Conservation (phyloP, 192 early-diverging fungal species). For the Backusella mclennaniae region DNA sequence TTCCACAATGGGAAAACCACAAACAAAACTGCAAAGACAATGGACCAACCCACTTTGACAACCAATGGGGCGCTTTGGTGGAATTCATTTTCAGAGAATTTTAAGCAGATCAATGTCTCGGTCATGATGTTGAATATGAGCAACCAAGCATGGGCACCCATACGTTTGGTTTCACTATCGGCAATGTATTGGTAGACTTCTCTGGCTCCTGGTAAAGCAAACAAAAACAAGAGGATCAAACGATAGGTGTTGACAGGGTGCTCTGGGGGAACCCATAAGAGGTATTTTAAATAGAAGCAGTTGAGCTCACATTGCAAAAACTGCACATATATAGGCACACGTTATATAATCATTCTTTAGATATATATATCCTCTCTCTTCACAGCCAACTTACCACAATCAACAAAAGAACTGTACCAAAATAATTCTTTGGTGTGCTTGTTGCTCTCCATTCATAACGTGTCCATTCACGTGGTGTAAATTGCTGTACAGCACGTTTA, state of each 20-base stretch:
- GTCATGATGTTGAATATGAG: slow-evolving; percentile 83
- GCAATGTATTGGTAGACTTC: slow-evolving; percentile 91
- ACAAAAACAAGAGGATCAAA: slow-evolving; percentile 78
- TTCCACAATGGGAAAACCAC: slow-evolving; percentile 74
- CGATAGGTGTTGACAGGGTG: slow-evolving; percentile 79
- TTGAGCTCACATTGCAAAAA: slow-evolving; percentile 84
- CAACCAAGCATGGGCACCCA: slow-evolving; percentile 95
- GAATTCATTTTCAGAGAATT: slow-evolving; percentile 89
- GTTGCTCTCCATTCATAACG: slow-evolving; percentile 90
- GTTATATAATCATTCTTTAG: background rate
- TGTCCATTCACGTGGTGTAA: slow-evolving; percentile 95
- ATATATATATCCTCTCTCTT: background rate
- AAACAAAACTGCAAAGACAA: slow-evolving; percentile 53
- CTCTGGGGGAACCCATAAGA: slow-evolving; percentile 90
- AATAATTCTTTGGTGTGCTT: slow-evolving; percentile 83
- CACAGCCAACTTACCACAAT: slow-evolving; percentile 56
- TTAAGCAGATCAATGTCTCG: slow-evolving; percentile 88
- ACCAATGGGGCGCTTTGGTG: slow-evolving; percentile 66
- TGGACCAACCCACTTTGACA: slow-evolving; percentile 75
- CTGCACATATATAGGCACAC: slow-evolving; percentile 32
- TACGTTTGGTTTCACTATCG: slow-evolving; percentile 77
- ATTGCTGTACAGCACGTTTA: slow-evolving; percentile 85
- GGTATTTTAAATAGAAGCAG: slow-evolving; percentile 92
- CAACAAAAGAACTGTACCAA: slow-evolving; percentile 70
- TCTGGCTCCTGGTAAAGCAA: slow-evolving; percentile 81